Base-by-base conservation (phyloP, 148 eudicot species). In the Salicornia ramosissima region DNA sequence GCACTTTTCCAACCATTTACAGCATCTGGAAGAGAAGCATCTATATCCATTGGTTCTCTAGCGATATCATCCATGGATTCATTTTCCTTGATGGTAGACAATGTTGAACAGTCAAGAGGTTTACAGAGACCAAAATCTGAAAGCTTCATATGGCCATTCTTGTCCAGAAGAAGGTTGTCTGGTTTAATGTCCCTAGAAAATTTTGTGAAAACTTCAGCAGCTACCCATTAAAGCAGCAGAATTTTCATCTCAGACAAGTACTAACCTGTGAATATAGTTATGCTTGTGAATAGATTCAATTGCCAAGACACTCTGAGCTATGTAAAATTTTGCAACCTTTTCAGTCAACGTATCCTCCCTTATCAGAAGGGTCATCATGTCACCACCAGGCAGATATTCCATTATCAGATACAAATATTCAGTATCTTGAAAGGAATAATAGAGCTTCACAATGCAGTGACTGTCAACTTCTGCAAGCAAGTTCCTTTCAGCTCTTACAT, bases 331-430 rank as follows among this genome's bases (percentile, higher is more conserved):
- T 63, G 97, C 97, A 75, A 89, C 88, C 75, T 74, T 78, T 83
- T 92, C 97, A 62, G 89, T 84, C 57, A 92, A 75, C 47, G 83
- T 92, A 82, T 92, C 97, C 79, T 89, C 96, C 85, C 97, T 83
- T 87, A 92, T 92, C 80, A 92, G 75, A 74, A 92, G 77, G 65
- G 97, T 92, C 97, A 92, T 89, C 90, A 92, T 85, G 76, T 92
- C 97, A 72, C 97, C 97, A 31, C 97, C 97, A 71, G 97, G 97
- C 25, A 92, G 87, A 76, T 92, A 92, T 70, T 92, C 97, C 97
- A 92, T 92, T 33, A 92, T 86, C 33, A 92, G 83, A 75, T 92
- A 92, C 75, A 92, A 74, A 81, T 87, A 87, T 66, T 92, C 97
- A 34, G 85, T 84, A 82, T 92, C 97, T 89, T 92, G 97, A 70